These are phyloP conservation scores for Salvia rosmarinus DNA, from an alignment of 257 asterid genomes.

Conservation along the genomic window DNA sequence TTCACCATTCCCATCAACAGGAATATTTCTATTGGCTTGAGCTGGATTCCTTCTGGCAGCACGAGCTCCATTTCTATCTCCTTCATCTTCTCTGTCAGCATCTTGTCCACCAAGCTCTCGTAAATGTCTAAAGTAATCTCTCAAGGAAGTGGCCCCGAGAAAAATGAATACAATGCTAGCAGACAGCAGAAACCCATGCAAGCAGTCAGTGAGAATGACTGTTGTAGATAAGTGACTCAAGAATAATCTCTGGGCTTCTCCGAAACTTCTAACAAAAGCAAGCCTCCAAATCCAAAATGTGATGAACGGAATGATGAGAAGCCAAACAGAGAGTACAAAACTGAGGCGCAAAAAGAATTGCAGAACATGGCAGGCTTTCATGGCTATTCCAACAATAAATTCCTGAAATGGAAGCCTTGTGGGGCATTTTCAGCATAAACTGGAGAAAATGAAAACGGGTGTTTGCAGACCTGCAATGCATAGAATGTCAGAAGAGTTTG, in stretches of 20 bases:
- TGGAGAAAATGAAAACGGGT: slow-evolving; percentile 94
- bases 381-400: slow-evolving; percentile 83
- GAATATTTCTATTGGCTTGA: slow-evolving; percentile 76
- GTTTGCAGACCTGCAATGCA: slow-evolving; percentile 84
- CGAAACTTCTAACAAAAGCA: slow-evolving; percentile 88
- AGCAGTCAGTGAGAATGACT: slow-evolving; percentile 85
- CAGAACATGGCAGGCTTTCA: slow-evolving; percentile 92
- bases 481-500: slow-evolving; percentile 6
- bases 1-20: slow-evolving; percentile 80
- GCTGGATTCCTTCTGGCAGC: slow-evolving; percentile 82
- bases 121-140: slow-evolving; percentile 93
- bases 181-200: slow-evolving; percentile 95
- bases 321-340: slow-evolving; percentile 97
- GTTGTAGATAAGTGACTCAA: slow-evolving; percentile 87
- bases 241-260: slow-evolving; percentile 88
- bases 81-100: slow-evolving; percentile 92
- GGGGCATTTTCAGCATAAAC: slow-evolving; percentile 93
- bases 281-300: slow-evolving; percentile 99
- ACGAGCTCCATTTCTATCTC: slow-evolving; percentile 92
- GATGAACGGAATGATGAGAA: slow-evolving; percentile 89
- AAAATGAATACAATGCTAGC: slow-evolving; percentile 96
- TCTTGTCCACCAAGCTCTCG: slow-evolving; percentile 97
- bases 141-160: slow-evolving; percentile 96
- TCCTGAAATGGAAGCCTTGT: slow-evolving; percentile 90
- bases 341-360: slow-evolving; percentile 91